These are phyloP conservation scores for Suhomyces panamericanus DNA, from an alignment of 1,139 yeast genomes.

Conservation along the genomic window DNA sequence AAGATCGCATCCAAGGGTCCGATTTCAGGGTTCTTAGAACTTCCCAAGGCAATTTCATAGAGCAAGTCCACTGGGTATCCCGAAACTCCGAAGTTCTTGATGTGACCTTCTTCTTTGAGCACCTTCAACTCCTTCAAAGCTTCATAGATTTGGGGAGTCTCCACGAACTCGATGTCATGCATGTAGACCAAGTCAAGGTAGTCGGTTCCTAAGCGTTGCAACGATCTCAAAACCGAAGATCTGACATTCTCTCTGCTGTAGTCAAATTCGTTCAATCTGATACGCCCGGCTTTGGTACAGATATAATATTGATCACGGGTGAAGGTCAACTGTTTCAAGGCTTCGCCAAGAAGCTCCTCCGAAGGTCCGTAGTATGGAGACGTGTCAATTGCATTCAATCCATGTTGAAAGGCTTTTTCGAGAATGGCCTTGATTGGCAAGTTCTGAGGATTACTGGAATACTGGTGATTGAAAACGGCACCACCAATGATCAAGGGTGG, in stretches of 20 bases:
- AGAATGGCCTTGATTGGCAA: conserved; percentile 62
- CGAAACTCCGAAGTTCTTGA: conserved; percentile 71
- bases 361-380: conserved; percentile 94
- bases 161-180: conserved; percentile 87
- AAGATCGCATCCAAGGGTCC: conserved; percentile 70
- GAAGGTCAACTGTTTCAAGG: conserved; percentile 46
- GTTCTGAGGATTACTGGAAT: conserved; percentile 61
- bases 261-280: conserved; percentile 68
- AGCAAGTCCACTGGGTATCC: conserved; percentile 84
- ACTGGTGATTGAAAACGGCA: conserved; percentile 80
- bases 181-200: conserved; percentile 81
- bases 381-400: conserved; percentile 80
- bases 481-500: conserved; percentile 80
- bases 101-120: conserved; percentile 64
- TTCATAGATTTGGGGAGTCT: conserved; percentile 50
- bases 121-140: conserved; percentile 62
- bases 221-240: conserved; percentile 63
- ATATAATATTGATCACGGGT: conserved; percentile 67
- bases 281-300: conserved; percentile 86
- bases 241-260: conserved; percentile 63
- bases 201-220: conserved; percentile 59
- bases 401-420: conserved; percentile 59
- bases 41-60: conserved; percentile 45
- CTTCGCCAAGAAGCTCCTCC: conserved; percentile 70
- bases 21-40: conserved; percentile 31